These are phyloP conservation scores for Endogone sp. DNA, from an alignment of 192 early-diverging fungal species.

Conservation along the genomic window DNA sequence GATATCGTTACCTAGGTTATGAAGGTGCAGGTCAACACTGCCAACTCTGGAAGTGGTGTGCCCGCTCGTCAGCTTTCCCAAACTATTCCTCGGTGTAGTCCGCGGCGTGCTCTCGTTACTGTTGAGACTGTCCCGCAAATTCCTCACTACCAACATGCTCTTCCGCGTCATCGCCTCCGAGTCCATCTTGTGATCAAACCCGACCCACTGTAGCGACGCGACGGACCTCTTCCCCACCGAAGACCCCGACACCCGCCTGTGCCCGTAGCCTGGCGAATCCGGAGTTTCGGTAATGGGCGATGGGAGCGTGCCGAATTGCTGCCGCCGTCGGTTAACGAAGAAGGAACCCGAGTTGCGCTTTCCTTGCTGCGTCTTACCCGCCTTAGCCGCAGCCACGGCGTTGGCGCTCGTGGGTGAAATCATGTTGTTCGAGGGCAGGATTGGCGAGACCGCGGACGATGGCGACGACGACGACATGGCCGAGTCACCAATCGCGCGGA, in stretches of 20 bases:
- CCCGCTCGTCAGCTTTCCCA: background rate
- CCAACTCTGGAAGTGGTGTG: background rate
- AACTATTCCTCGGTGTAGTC: background rate
- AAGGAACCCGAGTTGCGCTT: background rate
- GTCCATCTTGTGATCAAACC: conserved; percentile 2
- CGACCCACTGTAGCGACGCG: conserved; percentile 10
- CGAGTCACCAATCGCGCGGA: background rate
- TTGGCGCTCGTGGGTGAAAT: background rate
- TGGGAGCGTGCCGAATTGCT: background rate
- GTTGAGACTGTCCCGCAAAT: conserved; percentile 11
- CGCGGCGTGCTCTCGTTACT: background rate
- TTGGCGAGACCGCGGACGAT: background rate
- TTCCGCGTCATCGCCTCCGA: background rate
- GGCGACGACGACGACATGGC: too few relatives aligned
- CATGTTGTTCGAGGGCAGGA: background rate
- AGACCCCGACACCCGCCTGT: background rate
- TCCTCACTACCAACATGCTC: conserved; percentile 3
- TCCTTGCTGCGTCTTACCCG: background rate
- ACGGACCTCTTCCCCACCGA: conserved; percentile 2
- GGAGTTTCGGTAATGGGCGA: background rate
- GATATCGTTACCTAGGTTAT: background rate
- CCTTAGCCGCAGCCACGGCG: too few relatives aligned
- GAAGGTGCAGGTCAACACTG: background rate
- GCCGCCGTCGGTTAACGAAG: background rate
- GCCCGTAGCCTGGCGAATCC: background rate